Evolutionary conservation across 2,329 filamentous ascomycete genomes (phyloP).

Genomic region (Lachnellula suecica): DNA sequence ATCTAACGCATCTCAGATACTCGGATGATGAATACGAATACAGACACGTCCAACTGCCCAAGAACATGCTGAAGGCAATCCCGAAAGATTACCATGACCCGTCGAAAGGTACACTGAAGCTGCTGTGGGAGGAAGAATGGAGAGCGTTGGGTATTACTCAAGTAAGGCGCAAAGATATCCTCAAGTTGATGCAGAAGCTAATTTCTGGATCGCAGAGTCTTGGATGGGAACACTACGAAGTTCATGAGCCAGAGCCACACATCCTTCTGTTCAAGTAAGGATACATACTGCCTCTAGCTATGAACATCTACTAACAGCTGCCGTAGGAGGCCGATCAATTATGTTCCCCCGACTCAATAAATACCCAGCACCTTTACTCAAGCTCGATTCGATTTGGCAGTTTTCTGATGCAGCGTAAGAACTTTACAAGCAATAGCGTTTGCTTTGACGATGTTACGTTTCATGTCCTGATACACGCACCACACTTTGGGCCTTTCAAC

Average conservation of each 20-base stretch:
- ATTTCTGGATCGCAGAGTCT: constrained; percentile 64
- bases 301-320: constrained; percentile 12
- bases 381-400: constrained; percentile 25
- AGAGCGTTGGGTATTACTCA: constrained; percentile 95
- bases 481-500: constrained; percentile 23
- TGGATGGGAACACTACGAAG: constrained; percentile 99
- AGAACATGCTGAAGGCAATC: constrained; percentile 96
- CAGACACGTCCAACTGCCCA: constrained; percentile 94
- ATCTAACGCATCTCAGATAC: constrained; percentile 61
- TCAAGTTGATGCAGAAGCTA: constrained; percentile 2
- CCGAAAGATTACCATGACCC: constrained; percentile 92
- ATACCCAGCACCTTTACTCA: constrained; percentile 9
- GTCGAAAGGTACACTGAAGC: constrained; percentile 86
- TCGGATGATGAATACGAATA: constrained; percentile 93
- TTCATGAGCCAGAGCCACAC: constrained; percentile 97
- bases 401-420: constrained; percentile 26
- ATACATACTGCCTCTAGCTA: constrained; percentile 18
- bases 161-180: constrained; percentile 49
- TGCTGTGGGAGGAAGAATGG: constrained; percentile 99
- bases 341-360: constrained; percentile 24
- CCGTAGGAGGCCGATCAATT: constrained; percentile 32
- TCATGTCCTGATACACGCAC: constrained; percentile 30
- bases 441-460: constrained; percentile 34
- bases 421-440: constrained; percentile 24
- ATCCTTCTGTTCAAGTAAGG: constrained; percentile 97